A percentile compares a stretch with the other conserved stretches of the same genome.
Evolutionary conservation across 1,284 basidiomycete species (phyloP).

Genomic region (Rhodotorula sp.): DNA sequence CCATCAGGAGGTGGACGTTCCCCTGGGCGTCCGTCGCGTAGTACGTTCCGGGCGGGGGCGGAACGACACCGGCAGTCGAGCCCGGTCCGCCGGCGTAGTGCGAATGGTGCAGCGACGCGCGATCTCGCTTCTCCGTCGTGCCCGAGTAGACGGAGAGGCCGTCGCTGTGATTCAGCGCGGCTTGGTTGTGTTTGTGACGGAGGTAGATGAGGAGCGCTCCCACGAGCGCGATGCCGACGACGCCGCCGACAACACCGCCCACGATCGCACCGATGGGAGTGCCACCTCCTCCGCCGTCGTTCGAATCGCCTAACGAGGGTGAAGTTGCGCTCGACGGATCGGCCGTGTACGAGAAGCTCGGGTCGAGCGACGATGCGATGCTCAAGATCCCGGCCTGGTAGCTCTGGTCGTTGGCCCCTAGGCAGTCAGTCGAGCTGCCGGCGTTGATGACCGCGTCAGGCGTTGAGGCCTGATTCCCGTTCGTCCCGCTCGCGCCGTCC

Average conservation of each 20-base stretch:
- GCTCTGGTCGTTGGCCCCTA: conserved; percentile 17
- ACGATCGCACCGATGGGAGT: conserved; percentile 29
- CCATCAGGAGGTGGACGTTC: conserved; percentile 17
- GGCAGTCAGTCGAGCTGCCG: conserved; percentile 5
- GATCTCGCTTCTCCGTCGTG: conserved; percentile 25
- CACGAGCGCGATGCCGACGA: conserved; percentile 13
- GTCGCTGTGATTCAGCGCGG: conserved; percentile 3
- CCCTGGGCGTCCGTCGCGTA: conserved; percentile 12
- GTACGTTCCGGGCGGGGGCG: conserved; percentile 12
- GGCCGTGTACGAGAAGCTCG: conserved; percentile 10
- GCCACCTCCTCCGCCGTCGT: neutral
- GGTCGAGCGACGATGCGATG: conserved; percentile 18
- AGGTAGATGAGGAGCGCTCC: conserved; percentile 25
- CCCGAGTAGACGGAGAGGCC: conserved; percentile 26
- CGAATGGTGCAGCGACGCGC: conserved; percentile 5
- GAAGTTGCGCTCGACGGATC: neutral
- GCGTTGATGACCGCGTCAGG: conserved; percentile 20
- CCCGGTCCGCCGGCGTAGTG: neutral
- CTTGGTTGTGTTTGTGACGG: conserved; percentile 23
- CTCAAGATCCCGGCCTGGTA: conserved; percentile 2
- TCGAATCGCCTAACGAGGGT: neutral
- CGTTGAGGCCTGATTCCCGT: conserved; percentile 27
- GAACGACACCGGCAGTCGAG: neutral
- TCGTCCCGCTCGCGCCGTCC: conserved; percentile 14
- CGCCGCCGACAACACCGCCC: conserved; percentile 31